Conservation (phyloP, 805 yeast species). For the Maudiozyma serrabonitensis region DNA sequence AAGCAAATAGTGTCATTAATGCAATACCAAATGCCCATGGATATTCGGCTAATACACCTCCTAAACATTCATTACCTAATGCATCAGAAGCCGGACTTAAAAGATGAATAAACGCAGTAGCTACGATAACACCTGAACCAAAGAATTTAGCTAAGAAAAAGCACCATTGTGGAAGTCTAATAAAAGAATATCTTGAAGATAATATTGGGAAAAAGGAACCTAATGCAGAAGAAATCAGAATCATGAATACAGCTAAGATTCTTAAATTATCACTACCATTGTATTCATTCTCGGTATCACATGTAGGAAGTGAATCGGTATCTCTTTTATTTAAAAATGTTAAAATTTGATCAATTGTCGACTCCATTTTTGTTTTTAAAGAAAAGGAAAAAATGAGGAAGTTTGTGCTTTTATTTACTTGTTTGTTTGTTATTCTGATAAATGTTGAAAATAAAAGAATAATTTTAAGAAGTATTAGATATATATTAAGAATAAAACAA, state of each 20-base stretch:
- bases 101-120: slow-evolving; percentile 66
- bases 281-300: slow-evolving; percentile 36
- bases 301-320: slow-evolving; percentile 22
- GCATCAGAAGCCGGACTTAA: slow-evolving; percentile 40
- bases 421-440: no score
- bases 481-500: no score
- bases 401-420: no score
- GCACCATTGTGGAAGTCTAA: slow-evolving; percentile 50
- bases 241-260: slow-evolving; percentile 54
- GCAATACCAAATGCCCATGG: slow-evolving; percentile 52
- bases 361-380: not conserved
- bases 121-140: slow-evolving; percentile 70
- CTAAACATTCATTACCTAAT: slow-evolving; percentile 44
- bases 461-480: no score
- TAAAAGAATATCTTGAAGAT: slow-evolving; percentile 47
- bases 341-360: not conserved
- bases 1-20: slow-evolving; percentile 35
- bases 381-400: not conserved
- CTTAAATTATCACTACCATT: slow-evolving; percentile 36
- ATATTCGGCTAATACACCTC: slow-evolving; percentile 45
- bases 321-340: slow-evolving; percentile 7
- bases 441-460: no score
- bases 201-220: slow-evolving; percentile 57
- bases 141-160: slow-evolving; percentile 60
- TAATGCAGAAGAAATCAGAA: slow-evolving; percentile 44